Base-by-base conservation (phyloP, 257 asterid species). In the Capsicum rhomboideum region DNA sequence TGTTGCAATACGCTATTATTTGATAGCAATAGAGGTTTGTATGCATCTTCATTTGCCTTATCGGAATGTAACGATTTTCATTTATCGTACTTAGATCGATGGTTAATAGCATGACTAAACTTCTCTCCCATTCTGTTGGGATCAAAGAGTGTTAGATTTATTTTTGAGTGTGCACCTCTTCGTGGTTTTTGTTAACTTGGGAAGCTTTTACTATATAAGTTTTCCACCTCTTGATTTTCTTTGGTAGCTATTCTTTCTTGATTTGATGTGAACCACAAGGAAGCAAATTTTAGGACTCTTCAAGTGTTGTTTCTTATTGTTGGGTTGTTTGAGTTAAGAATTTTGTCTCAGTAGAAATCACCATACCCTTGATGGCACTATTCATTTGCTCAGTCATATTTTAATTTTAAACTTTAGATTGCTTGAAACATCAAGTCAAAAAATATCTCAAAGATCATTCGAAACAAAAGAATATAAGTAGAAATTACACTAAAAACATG, bases 11-110 rank as follows among this genome's bases (percentile, higher is more conserved):
- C 99, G 95, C 84, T 97, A 93, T 89, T 97, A 97, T 91, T 88
- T 97, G 92, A 82, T 91, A 85, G 99, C 99, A 12, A 97, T 97
- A 79, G 99, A 97, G 99, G 99, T 97, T 81, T 75, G 95, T 87
- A 68, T 78, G 84, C 85, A 64, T 77, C 77, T 53, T 55, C 23
- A 23, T 46, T 74, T 77, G 28, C 81, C 5, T 8, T 28, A 2
- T 49, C 37, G 8, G 63, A 77, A 77, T 77, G 16, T 77, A 46
- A 26, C 50, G n/a, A 50, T 4, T 50, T 77, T 50, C 23, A 4
- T 26, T 68, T 77, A 50, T 77, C 63, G 63, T 18, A 16, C 82
- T 50, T 49, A 26, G 9, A 8, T 16, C 26, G 26, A 77, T 77
- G 26, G 7, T 49, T 16, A 67, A 8, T 67, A 23, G 80, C 80